Evolutionary conservation across 352 stramenopile genomes (phyloP), one percentile per base, ranked within the genome.

Genomic region (Aphanomyces invadans): DNA sequence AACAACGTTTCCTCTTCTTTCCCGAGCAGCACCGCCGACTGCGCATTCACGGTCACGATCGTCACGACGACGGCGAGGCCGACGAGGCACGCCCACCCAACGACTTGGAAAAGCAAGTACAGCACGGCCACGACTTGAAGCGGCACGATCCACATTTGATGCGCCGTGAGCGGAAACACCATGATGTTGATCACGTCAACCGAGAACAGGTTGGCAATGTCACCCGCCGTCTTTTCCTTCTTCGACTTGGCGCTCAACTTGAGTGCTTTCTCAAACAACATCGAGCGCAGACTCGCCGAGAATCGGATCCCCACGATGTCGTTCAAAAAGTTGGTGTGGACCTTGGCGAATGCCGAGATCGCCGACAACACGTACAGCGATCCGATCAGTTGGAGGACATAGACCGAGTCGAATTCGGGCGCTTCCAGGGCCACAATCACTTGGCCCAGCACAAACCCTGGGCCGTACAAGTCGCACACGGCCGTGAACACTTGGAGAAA

Each of bases 201-300:
- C 4, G 85, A 90, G 65, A 97, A 95, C 7, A 98, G 76, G 65
- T 98, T 98, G 5, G 87, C 81, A 39, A 98, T 89, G 71, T 98
- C 88, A 46, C 84, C 87, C 2, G 78, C 52, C 19, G 9, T 55
- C 49, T 56, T 46, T 5, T 67, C 60, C 26, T 67, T 67, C 7
- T 23, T 57, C 3, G 55, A 48, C 32, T 17, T 45, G 51, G 91
- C 74, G 52, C 42, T 48, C 28, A 70, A 25, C 19, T 54, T 44
- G 29, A 67, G 31, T n/a, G 71, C 69, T 64, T 85, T 85, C 23
- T 69, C 48, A 38, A 80, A 80, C 31, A 86, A 19, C n/a, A 83
- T 54, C 3, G 66, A 49, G 45, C 73, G 74, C 4, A 83, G 33
- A 3, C 72, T 61, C 23, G 45, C 45, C 7, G 68, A 61, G 1